A percentile compares a stretch with the other conserved stretches of the same genome.
Evolutionary conservation across 2,329 filamentous ascomycete species (phyloP).

Genomic region (Dothideomycetes sp.): DNA sequence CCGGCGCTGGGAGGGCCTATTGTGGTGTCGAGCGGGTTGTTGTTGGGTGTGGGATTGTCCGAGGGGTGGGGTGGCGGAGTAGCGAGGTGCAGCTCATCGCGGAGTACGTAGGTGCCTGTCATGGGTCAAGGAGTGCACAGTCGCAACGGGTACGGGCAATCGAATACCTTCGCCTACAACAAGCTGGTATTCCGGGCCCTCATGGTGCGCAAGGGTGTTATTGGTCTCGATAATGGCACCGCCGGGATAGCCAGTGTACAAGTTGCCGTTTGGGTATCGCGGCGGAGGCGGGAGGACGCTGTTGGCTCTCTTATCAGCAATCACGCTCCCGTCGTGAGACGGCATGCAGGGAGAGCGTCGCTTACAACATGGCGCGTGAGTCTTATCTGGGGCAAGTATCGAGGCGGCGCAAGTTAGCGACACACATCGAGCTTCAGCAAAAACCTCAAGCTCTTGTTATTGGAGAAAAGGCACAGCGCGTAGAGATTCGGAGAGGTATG

Average conservation of each 20-base stretch:
- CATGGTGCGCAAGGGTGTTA: conserved; percentile 72
- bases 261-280: conserved; percentile 70
- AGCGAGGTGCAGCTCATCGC: conserved; percentile 84
- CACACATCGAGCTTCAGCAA: neutral
- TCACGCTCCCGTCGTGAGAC: neutral
- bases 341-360: neutral
- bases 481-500: no score
- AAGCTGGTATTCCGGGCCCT: conserved; percentile 76
- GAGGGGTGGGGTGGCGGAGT: conserved; percentile 93
- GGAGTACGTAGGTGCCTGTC: conserved; percentile 75
- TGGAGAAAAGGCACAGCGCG: no score
- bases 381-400: conserved; percentile 5
- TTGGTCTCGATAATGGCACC: conserved; percentile 83
- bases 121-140: conserved; percentile 6
- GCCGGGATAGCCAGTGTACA: conserved; percentile 51
- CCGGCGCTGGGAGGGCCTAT: conserved; percentile 75
- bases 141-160: neutral
- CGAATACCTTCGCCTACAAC: conserved; percentile 78
- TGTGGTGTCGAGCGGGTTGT: conserved; percentile 80
- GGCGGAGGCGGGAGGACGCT: conserved; percentile 78
- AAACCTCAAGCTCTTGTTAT: neutral
- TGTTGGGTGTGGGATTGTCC: conserved; percentile 75
- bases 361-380: conserved; percentile 1
- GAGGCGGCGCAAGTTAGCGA: neutral
- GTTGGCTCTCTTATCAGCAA: conserved; percentile 6